Conservation (phyloP, 2,329 filamentous ascomycete genomes). For the Fusarium verrucosum region DNA sequence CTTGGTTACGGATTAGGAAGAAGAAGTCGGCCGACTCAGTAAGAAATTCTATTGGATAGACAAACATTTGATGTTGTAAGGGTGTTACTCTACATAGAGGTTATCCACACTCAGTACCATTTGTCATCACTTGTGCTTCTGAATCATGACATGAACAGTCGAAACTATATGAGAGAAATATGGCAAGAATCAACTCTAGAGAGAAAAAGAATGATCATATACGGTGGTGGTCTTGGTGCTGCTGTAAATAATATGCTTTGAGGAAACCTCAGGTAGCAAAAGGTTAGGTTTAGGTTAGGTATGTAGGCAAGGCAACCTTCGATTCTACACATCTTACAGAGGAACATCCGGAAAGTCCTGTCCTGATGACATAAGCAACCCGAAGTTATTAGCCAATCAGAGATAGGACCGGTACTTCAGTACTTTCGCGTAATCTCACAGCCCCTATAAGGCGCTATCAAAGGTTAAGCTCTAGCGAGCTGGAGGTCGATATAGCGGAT, state of each 20-base stretch:
- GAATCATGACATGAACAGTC: not conserved
- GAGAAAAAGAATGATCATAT: not conserved
- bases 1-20: not conserved
- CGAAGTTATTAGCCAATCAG: too few relatives aligned
- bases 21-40: constrained; percentile 9
- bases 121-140: not conserved
- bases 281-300: constrained; percentile 8
- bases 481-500: too few relatives aligned
- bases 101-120: not conserved
- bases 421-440: too few relatives aligned
- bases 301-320: too few relatives aligned
- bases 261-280: not conserved
- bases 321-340: too few relatives aligned
- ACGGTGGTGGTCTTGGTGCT: not conserved
- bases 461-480: too few relatives aligned
- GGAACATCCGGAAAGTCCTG: too few relatives aligned
- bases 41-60: not conserved
- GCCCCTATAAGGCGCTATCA: too few relatives aligned
- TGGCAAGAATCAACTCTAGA: not conserved
- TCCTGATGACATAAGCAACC: too few relatives aligned
- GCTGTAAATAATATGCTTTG: not conserved
- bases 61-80: not conserved
- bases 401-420: too few relatives aligned
- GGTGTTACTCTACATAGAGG: not conserved
- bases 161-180: not conserved